Percentiles rank a stretch among this genome's conserved stretches.
Conservation (phyloP, 768 basidiomycete genomes). For the Lentinula boryana region DNA sequence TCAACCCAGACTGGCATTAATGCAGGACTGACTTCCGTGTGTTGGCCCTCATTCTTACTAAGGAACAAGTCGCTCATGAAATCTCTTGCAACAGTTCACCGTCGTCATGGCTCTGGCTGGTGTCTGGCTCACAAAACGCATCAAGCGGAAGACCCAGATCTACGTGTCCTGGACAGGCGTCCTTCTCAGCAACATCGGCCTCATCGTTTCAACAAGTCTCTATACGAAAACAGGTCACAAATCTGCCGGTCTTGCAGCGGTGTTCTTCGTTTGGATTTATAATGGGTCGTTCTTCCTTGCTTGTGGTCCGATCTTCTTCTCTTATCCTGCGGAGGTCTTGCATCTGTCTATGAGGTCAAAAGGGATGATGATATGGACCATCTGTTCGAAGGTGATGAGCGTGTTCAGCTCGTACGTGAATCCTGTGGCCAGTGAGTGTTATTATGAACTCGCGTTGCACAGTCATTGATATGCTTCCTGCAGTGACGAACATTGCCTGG, state of each 20-base stretch:
- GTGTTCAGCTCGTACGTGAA: slow-evolving; percentile 8
- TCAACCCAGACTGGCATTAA: slow-evolving; percentile 5
- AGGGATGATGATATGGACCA: slow-evolving; percentile 7
- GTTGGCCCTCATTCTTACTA: neutral
- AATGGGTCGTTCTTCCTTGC: slow-evolving; percentile 8
- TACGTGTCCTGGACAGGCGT: slow-evolving; percentile 1
- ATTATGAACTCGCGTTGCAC: neutral
- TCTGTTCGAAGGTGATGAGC: neutral
- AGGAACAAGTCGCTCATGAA: neutral
- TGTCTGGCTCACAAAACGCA: slow-evolving; percentile 5
- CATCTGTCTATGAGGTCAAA: slow-evolving; percentile 3
- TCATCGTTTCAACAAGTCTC: slow-evolving; percentile 1
- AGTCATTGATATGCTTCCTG: neutral
- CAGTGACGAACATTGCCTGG: slow-evolving; percentile 6
- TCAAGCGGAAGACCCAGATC: neutral
- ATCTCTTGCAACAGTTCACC: neutral
- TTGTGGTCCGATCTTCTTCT: slow-evolving; percentile 6
- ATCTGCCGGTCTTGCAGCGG: slow-evolving; percentile 6
- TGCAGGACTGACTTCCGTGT: slow-evolving; percentile 6
- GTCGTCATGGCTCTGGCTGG: slow-evolving; percentile 4
- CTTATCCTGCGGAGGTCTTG: slow-evolving; percentile 7
- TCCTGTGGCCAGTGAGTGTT: slow-evolving; percentile 8
- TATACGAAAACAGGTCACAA: neutral
- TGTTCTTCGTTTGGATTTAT: slow-evolving; percentile 5
- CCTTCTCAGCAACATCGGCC: slow-evolving; percentile 5